These are phyloP conservation scores for Furculomyces boomerangus DNA, from an alignment of 371 early-diverging fungal genomes.

Conservation along the genomic window DNA sequence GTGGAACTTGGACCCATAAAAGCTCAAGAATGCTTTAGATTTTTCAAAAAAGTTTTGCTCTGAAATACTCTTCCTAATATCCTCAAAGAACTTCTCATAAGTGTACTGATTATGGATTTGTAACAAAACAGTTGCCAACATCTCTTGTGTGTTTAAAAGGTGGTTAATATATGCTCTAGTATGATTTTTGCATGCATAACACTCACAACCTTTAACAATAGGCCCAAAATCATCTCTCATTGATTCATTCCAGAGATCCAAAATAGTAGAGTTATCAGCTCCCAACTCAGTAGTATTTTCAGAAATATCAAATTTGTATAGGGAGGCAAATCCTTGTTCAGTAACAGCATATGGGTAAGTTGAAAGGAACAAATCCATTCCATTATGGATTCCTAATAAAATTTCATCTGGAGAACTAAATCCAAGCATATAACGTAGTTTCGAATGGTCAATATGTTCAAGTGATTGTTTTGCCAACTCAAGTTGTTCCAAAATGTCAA, in stretches of 20 bases:
- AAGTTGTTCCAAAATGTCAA: constrained; percentile 15
- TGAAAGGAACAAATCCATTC: constrained; percentile 57
- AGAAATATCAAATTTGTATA: constrained; percentile 9
- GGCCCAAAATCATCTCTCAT: constrained; percentile 34
- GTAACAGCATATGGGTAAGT: constrained; percentile 35
- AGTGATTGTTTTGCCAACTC: constrained; percentile 22
- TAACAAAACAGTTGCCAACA: constrained; percentile 54
- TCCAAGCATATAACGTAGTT: constrained; percentile 27
- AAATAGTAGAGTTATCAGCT: neutral
- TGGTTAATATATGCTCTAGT: constrained; percentile 61
- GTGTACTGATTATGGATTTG: constrained; percentile 56
- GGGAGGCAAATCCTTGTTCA: constrained; percentile 34
- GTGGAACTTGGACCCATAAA: constrained; percentile 10
- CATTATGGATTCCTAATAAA: constrained; percentile 32
- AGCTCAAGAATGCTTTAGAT: constrained; percentile 24
- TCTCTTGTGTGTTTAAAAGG: constrained; percentile 52
- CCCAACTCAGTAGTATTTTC: neutral
- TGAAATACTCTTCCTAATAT: constrained; percentile 37
- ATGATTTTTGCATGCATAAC: constrained; percentile 46
- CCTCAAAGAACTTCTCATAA: constrained; percentile 37
- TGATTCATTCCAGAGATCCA: constrained; percentile 16
- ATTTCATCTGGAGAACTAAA: constrained; percentile 36
- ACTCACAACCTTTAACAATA: constrained; percentile 35
- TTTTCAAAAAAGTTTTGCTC: constrained; percentile 29
- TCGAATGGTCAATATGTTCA: constrained; percentile 14